Evolutionary conservation across 768 basidiomycete species (phyloP).

Genomic region (Lactifluus subvellereus): DNA sequence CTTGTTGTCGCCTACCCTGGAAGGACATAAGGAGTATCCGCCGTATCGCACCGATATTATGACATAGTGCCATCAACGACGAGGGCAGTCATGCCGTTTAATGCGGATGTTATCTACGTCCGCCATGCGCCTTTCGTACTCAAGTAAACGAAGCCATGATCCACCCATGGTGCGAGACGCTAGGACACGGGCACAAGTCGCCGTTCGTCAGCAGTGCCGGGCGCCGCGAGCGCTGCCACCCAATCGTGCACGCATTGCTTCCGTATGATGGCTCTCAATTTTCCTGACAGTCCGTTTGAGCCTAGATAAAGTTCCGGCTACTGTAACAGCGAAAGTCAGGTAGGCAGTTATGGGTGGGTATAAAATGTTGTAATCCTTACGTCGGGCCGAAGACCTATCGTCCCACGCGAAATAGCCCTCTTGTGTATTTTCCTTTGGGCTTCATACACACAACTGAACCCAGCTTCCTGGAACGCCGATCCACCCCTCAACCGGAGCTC

Average conservation of each 20-base stretch:
- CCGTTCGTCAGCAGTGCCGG: not conserved
- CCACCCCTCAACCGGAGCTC: not conserved
- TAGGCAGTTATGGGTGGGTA: not conserved
- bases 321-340: not conserved
- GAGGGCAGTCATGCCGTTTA: not conserved
- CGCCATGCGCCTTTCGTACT: not conserved
- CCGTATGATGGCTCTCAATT: not conserved
- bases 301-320: too few relatives aligned
- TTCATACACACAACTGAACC: not conserved
- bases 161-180: not conserved
- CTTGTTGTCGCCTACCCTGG: not conserved
- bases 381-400: too few relatives aligned
- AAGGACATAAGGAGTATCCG: not conserved
- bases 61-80: not conserved
- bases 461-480: not conserved
- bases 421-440: not conserved
- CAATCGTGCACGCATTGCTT: not conserved
- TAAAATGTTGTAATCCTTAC: not conserved
- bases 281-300: not conserved
- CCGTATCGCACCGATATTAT: not conserved
- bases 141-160: not conserved
- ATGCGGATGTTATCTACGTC: not conserved
- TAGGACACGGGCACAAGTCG: not conserved
- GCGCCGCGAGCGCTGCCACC: not conserved
- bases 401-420: not conserved